Evolutionary conservation across 306 rosid genomes (phyloP).

Genomic region (Acacia acuminata): DNA sequence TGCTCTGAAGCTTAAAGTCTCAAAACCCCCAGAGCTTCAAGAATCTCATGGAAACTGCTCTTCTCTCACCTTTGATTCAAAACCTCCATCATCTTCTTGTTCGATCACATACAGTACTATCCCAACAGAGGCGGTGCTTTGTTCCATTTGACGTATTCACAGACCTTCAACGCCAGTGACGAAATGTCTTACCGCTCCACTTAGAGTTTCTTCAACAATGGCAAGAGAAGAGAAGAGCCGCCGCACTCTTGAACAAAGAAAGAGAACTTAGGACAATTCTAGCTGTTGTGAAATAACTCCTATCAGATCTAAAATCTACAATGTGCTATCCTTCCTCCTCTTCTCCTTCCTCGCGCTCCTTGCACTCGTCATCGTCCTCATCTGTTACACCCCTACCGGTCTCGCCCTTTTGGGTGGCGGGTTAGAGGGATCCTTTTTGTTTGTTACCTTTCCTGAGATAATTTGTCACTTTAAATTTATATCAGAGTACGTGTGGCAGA

Average conservation of each 20-base stretch:
- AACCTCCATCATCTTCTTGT: conserved; percentile 31
- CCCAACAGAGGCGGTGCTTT: conserved; percentile 37
- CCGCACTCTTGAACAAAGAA: no score
- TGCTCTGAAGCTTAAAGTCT: conserved; percentile 62
- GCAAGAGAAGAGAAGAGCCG: conserved; percentile 29
- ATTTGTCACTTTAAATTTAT: no score
- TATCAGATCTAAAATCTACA: no score
- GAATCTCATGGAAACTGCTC: conserved; percentile 81
- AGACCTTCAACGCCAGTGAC: conserved; percentile 28
- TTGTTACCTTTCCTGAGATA: no score
- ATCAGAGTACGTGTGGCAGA: no score
- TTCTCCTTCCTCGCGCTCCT: no score
- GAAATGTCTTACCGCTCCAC: conserved; percentile 31
- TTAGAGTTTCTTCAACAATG: conserved; percentile 61
- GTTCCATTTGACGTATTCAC: conserved; percentile 42
- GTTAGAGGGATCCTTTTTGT: no score
- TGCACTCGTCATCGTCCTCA: no score
- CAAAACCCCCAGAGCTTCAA: conserved; percentile 75
- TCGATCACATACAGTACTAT: conserved; percentile 73
- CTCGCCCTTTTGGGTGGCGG: no score
- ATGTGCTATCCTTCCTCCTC: no score
- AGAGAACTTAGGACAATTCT: conserved; percentile 70
- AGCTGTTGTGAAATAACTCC: conserved; percentile 72
- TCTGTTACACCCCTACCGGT: no score
- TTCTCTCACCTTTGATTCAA: conserved; percentile 21